A percentile compares a stretch with the other conserved stretches of the same genome.
These are phyloP conservation scores for Fusarium heterosporum DNA, from an alignment of 2,329 filamentous ascomycete species.

Conservation along the genomic window DNA sequence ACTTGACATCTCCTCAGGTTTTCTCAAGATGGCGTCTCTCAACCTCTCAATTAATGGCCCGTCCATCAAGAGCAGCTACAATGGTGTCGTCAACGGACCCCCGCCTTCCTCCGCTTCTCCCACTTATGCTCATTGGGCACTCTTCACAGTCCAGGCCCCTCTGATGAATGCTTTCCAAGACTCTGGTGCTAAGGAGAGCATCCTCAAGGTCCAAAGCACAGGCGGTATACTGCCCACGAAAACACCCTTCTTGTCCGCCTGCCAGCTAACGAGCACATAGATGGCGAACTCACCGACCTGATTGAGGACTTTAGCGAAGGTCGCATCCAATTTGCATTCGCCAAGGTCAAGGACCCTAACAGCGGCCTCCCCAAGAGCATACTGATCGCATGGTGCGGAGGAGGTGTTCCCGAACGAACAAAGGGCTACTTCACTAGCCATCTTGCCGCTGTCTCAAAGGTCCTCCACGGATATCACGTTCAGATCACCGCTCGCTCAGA, in stretches of 20 bases:
- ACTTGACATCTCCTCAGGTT: slow-evolving; percentile 23
- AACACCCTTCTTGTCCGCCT: neutral
- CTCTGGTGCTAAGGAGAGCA: slow-evolving; percentile 86
- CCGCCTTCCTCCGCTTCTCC: slow-evolving; percentile 71
- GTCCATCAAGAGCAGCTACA: slow-evolving; percentile 86
- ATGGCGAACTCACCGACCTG: slow-evolving; percentile 90
- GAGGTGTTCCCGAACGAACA: slow-evolving; percentile 96
- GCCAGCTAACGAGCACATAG: slow-evolving; percentile 58
- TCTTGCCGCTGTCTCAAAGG: slow-evolving; percentile 86
- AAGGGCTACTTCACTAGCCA: slow-evolving; percentile 99
- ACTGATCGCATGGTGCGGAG: slow-evolving; percentile 95
- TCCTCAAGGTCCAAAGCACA: slow-evolving; percentile 92
- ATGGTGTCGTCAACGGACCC: slow-evolving; percentile 66
- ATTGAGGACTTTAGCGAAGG: slow-evolving; percentile 98
- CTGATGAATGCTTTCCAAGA: slow-evolving; percentile 95
- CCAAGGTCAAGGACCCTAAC: slow-evolving; percentile 97
- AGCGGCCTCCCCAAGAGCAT: slow-evolving; percentile 89
- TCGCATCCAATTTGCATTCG: slow-evolving; percentile 94
- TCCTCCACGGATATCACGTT: slow-evolving; percentile 96
- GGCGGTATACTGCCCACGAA: slow-evolving; percentile 69
- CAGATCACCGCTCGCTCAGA: slow-evolving; percentile 96
- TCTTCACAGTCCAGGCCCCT: slow-evolving; percentile 93
- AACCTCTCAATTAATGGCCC: slow-evolving; percentile 84
- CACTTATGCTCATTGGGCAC: slow-evolving; percentile 91
- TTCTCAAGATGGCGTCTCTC: slow-evolving; percentile 76